A percentile compares a stretch with the other conserved stretches of the same genome.
phyloP scores from a whole-genome alignment of 108 stramenopile genomes.

The Skeletonema menzelii region DNA sequence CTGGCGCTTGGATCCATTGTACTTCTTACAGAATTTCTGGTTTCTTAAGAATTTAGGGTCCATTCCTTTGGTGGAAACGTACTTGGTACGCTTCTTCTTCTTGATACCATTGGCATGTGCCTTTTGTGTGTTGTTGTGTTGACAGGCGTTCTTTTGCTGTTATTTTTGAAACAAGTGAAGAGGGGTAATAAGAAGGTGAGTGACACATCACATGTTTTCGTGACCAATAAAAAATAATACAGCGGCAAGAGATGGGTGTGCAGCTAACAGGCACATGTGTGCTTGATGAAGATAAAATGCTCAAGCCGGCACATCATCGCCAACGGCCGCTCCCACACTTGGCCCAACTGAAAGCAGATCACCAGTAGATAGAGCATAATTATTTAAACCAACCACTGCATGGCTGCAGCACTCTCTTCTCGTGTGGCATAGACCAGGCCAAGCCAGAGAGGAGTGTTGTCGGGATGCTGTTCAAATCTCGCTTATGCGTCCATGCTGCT shows the following conservation, averaged over 20 bases:
- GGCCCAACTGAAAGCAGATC: too few species aligned
- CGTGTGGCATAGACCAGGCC: background rate
- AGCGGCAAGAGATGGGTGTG: background rate
- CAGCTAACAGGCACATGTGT: background rate
- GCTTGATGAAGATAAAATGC: background rate
- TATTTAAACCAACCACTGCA: background rate
- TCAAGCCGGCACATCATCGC: background rate
- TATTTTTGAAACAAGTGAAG: background rate
- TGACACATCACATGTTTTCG: background rate
- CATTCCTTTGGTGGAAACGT: slow-evolving; percentile 83
- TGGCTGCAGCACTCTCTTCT: background rate
- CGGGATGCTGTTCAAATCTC: background rate
- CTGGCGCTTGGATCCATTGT: slow-evolving; percentile 82
- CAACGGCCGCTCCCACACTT: background rate
- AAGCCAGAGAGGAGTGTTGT: background rate
- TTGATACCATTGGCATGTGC: slow-evolving; percentile 93
- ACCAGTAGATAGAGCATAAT: too few species aligned
- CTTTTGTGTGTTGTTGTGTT: slow-evolving; percentile 93
- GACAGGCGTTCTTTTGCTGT: slow-evolving; percentile 96
- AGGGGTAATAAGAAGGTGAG: background rate
- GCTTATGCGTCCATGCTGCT: background rate
- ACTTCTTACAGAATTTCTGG: slow-evolving; percentile 93
- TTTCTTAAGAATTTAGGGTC: slow-evolving; percentile 94
- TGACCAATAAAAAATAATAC: background rate
- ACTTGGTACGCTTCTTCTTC: slow-evolving; percentile 83